A percentile compares a stretch with the other conserved stretches of the same genome.
Conservation (phyloP, 1,284 basidiomycete species). For the Apiotrichum akiyoshidainum region DNA sequence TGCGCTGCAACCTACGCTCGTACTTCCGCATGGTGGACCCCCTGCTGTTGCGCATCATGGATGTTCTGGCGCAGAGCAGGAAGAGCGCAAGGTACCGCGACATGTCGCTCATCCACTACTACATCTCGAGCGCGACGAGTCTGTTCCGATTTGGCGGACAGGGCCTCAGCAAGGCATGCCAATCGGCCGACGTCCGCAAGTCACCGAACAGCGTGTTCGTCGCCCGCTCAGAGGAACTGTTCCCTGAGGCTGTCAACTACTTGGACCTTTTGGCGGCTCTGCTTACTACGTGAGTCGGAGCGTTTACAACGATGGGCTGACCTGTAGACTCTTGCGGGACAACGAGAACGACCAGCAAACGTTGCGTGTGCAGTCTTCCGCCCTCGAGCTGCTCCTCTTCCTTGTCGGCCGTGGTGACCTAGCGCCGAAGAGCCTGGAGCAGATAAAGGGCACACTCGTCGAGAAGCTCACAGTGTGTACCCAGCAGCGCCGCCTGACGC, state of each 20-base stretch:
- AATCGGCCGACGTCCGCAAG: constrained; percentile 21
- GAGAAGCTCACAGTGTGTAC: constrained; percentile 72
- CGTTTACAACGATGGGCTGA: neutral
- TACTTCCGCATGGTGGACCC: constrained; percentile 86
- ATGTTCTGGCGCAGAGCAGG: constrained; percentile 2
- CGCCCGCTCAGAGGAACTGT: constrained; percentile 7
- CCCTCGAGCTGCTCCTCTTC: constrained; percentile 76
- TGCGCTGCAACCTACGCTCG: constrained; percentile 86
- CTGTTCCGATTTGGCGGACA: constrained; percentile 83
- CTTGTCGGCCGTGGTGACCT: constrained; percentile 76
- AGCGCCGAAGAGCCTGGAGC: constrained; percentile 59
- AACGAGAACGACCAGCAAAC: constrained; percentile 51
- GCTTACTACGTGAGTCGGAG: constrained; percentile 11
- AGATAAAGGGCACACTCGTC: constrained; percentile 68
- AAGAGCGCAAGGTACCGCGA: constrained; percentile 9
- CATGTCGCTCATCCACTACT: constrained; percentile 22
- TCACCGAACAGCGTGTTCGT: constrained; percentile 20
- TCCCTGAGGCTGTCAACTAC: constrained; percentile 16
- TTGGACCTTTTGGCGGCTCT: constrained; percentile 16
- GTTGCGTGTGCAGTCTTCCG: constrained; percentile 63
- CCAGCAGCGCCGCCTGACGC: constrained; percentile 65
- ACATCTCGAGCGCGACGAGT: constrained; percentile 64
- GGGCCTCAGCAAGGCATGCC: constrained; percentile 53
- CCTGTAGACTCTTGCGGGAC: constrained; percentile 14
- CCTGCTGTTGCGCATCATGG: constrained; percentile 61